phyloP scores from a whole-genome alignment of 345 rosid genomes.

The Raphanus raphanistrum region DNA sequence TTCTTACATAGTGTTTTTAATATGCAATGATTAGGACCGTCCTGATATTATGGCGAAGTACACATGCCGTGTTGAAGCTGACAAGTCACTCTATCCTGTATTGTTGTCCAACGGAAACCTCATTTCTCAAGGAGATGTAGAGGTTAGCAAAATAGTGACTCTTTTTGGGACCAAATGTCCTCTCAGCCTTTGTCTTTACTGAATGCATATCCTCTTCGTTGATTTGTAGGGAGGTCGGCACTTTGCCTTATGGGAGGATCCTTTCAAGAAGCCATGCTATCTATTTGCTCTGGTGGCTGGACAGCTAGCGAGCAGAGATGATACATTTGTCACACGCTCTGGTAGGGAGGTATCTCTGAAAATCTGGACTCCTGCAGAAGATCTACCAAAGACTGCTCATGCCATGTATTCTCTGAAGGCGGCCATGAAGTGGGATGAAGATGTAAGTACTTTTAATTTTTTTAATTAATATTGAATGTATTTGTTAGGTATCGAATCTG shows the following conservation, averaged over 20 bases:
- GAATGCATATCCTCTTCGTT: conserved; percentile 8
- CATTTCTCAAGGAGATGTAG: conserved; percentile 70
- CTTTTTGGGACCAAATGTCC: conserved; percentile 5
- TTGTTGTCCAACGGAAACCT: conserved; percentile 94
- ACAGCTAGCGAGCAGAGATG: conserved; percentile 87
- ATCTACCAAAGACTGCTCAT: conserved; percentile 88
- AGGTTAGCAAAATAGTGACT: conserved; percentile 47
- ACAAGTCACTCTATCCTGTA: conserved; percentile 83
- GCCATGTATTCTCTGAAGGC: conserved; percentile 98
- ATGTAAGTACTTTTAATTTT: too few relatives aligned
- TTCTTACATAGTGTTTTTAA: conserved; percentile 22
- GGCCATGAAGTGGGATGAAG: conserved; percentile 99
- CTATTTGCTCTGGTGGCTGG: conserved; percentile 97
- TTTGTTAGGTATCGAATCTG: conserved; percentile 6
- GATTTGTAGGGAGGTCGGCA: conserved; percentile 76
- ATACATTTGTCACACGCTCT: conserved; percentile 69
- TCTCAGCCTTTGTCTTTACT: conserved; percentile 18
- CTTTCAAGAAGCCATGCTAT: conserved; percentile 96
- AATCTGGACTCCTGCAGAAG: conserved; percentile 97
- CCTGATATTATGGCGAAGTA: conserved; percentile 97
- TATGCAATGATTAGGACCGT: conserved; percentile 63
- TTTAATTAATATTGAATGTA: too few relatives aligned
- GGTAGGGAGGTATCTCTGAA: conserved; percentile 78
- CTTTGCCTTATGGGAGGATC: conserved; percentile 95
- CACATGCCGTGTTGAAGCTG: conserved; percentile 90